phyloP scores from a whole-genome alignment of 352 stramenopile genomes.

The Phytophthora podocarpi region DNA sequence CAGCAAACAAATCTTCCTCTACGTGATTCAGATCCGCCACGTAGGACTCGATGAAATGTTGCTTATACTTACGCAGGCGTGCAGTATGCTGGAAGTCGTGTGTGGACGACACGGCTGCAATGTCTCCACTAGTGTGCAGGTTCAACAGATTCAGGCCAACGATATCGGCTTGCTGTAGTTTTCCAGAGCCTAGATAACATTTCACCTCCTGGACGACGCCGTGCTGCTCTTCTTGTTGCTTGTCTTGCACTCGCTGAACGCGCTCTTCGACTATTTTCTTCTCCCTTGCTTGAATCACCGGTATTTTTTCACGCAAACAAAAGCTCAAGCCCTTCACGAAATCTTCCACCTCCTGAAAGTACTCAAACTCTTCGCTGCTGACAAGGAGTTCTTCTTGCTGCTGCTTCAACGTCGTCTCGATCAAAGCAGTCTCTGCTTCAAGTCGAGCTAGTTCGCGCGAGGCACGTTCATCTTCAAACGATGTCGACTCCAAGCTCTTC shows the following conservation, averaged over 20 bases:
- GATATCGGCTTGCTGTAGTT: conserved; percentile 24
- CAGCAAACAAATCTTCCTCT: conserved; percentile 52
- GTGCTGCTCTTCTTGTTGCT: conserved; percentile 20
- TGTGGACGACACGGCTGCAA: background rate
- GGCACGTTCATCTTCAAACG: conserved; percentile 51
- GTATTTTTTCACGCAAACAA: conserved; percentile 72
- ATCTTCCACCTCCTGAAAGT: conserved; percentile 78
- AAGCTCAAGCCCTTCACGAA: conserved; percentile 78
- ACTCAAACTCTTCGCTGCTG: conserved; percentile 77
- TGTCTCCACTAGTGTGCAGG: conserved; percentile 9
- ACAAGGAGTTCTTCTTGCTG: conserved; percentile 57
- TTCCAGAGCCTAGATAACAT: conserved; percentile 19
- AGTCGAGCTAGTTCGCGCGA: conserved; percentile 58
- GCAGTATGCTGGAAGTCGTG: conserved; percentile 1
- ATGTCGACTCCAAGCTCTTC: conserved; percentile 47
- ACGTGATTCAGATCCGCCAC: conserved; percentile 5
- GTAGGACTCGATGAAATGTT: conserved; percentile 41
- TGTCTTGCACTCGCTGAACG: conserved; percentile 15
- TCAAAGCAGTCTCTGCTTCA: conserved; percentile 49
- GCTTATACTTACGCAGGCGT: conserved; percentile 21
- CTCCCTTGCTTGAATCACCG: conserved; percentile 54
- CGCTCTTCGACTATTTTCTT: conserved; percentile 33
- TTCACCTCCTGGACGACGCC: conserved; percentile 12
- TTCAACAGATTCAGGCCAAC: conserved; percentile 18
- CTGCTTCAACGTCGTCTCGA: conserved; percentile 45